phyloP scores from a whole-genome alignment of 495 filamentous ascomycete species.

The Talaromyces wortmannii region DNA sequence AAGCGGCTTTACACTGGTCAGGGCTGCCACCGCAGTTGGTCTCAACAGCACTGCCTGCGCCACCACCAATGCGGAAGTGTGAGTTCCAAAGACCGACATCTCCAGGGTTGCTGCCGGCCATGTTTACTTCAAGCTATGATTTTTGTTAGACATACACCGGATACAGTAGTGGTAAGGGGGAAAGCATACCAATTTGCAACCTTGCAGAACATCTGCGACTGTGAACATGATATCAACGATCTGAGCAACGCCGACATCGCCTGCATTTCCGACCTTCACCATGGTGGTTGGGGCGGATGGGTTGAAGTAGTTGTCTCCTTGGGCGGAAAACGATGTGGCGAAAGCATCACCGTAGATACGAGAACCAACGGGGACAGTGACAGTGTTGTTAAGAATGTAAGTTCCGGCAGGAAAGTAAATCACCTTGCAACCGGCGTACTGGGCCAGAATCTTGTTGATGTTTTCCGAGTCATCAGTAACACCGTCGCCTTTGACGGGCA shows the following conservation, averaged over 20 bases:
- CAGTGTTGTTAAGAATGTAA: conserved; percentile 52
- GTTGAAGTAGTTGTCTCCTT: conserved; percentile 47
- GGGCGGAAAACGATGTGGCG: conserved; percentile 38
- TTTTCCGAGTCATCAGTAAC: conserved; percentile 34
- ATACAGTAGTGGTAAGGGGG: neutral
- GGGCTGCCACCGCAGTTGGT: conserved; percentile 27
- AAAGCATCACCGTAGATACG: conserved; percentile 51
- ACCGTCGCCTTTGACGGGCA: conserved; percentile 32
- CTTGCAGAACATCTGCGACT: conserved; percentile 42
- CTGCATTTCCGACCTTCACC: conserved; percentile 49
- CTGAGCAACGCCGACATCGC: conserved; percentile 49
- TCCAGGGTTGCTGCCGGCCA: conserved; percentile 40
- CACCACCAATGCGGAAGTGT: conserved; percentile 46
- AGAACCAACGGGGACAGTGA: conserved; percentile 46
- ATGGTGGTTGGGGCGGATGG: conserved; percentile 42
- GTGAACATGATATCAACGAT: conserved; percentile 53
- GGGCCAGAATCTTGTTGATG: conserved; percentile 44
- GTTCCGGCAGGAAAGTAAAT: conserved; percentile 55
- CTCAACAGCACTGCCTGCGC: conserved; percentile 34
- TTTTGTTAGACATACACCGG: neutral
- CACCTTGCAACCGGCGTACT: conserved; percentile 43
- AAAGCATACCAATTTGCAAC: conserved; percentile 35
- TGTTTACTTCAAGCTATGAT: conserved; percentile 37
- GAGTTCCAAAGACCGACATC: conserved; percentile 53
- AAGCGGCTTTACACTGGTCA: conserved; percentile 43